Evolutionary conservation across 2,329 filamentous ascomycete species (phyloP).

Genomic region (Aspergillus ibericus): DNA sequence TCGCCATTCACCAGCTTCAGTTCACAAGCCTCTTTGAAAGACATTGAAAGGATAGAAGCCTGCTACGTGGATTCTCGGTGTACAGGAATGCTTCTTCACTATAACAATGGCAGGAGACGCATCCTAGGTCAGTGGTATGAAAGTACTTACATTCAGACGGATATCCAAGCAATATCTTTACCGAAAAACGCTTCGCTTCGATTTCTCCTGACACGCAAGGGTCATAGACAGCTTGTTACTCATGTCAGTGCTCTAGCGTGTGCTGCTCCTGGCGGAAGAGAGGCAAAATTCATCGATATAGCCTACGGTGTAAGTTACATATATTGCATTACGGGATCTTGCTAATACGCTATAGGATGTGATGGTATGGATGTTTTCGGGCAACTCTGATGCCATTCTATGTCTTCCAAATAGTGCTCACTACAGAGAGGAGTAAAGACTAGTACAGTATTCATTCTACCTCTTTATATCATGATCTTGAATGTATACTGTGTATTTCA

Average conservation of each 20-base stretch:
- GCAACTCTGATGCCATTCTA: not conserved
- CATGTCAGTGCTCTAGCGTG: not conserved
- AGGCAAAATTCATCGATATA: not conserved
- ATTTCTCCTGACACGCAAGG: not conserved
- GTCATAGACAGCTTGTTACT: not conserved
- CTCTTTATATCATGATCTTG: too few relatives aligned
- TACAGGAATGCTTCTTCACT: not conserved
- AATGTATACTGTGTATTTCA: too few relatives aligned
- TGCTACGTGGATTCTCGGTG: not conserved
- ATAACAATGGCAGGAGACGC: not conserved
- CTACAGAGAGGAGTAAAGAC: too few relatives aligned
- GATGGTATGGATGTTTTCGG: not conserved
- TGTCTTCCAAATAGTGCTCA: not conserved
- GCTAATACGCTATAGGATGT: not conserved
- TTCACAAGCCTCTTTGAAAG: not conserved
- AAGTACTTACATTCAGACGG: not conserved
- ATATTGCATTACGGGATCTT: not conserved
- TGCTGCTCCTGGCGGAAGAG: not conserved
- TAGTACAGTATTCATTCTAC: too few relatives aligned
- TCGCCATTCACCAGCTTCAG: not conserved
- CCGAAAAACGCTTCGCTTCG: not conserved
- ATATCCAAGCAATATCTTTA: not conserved
- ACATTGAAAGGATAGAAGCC: not conserved
- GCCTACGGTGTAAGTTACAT: not conserved
- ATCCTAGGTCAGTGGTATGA: slow-evolving; percentile 3